Evolutionary conservation across 2,329 filamentous ascomycete genomes (phyloP).

Genomic region (Teratosphaeria viscida): DNA sequence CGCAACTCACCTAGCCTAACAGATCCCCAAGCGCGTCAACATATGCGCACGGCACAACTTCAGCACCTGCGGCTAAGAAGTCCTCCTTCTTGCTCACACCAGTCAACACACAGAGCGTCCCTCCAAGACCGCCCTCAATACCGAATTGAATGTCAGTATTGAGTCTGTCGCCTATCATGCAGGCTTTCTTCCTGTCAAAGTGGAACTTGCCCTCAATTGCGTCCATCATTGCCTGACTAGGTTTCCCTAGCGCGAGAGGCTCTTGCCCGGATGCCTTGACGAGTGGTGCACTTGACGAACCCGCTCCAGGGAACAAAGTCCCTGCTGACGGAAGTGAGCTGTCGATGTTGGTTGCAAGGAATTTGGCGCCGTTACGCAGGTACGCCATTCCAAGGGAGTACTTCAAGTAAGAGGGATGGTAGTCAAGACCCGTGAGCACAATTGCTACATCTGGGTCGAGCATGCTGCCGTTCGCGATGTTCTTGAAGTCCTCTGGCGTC

Average conservation of each 20-base stretch:
- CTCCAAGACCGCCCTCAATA: conserved; percentile 78
- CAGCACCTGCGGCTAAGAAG: conserved; percentile 58
- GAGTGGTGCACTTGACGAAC: conserved; percentile 68
- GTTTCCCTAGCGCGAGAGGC: conserved; percentile 79
- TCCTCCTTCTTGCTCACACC: conserved; percentile 81
- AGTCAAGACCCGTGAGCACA: conserved; percentile 84
- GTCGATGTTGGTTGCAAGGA: conserved; percentile 89
- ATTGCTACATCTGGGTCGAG: conserved; percentile 83
- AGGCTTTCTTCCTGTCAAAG: conserved; percentile 72
- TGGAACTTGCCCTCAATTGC: conserved; percentile 93
- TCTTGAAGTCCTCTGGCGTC: conserved; percentile 66
- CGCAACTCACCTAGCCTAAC: conserved; percentile 18
- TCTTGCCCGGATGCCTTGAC: conserved; percentile 51
- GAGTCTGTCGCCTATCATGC: conserved; percentile 90
- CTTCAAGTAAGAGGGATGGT: conserved; percentile 93
- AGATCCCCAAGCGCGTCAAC: conserved; percentile 78
- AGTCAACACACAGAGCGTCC: conserved; percentile 81
- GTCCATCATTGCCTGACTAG: conserved; percentile 98
- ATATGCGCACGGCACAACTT: conserved; percentile 69
- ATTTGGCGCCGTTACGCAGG: conserved; percentile 67
- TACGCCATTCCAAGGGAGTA: conserved; percentile 77
- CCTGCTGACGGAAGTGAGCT: conserved; percentile 75
- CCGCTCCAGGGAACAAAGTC: conserved; percentile 83
- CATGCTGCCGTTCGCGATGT: conserved; percentile 59
- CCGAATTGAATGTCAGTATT: conserved; percentile 97